A percentile compares a stretch with the other conserved stretches of the same genome.
phyloP scores from a whole-genome alignment of 129 eudicot species.

The Saussurea involucrata region DNA sequence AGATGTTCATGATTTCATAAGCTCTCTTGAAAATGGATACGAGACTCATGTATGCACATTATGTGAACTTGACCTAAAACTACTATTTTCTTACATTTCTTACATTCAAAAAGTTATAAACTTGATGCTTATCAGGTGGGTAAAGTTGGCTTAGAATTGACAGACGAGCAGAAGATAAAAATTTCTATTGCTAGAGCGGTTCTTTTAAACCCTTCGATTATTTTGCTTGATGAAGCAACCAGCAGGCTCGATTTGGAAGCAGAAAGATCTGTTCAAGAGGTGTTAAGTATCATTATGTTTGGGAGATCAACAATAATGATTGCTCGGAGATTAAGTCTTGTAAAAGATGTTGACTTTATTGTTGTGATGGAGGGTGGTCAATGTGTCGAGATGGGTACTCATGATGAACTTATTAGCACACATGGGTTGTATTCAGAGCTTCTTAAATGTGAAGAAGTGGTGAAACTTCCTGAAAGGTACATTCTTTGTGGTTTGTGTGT shows the following conservation, averaged over 20 bases:
- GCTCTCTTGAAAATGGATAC: constrained; percentile 52
- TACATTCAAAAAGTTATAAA: neutral
- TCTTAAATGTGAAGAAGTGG: constrained; percentile 48
- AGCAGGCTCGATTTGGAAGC: constrained; percentile 48
- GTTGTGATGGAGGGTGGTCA: constrained; percentile 66
- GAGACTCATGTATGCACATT: constrained; percentile 43
- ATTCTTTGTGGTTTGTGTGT: constrained; percentile 1
- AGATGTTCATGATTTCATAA: constrained; percentile 45
- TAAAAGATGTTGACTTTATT: constrained; percentile 52
- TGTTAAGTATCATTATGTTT: constrained; percentile 33
- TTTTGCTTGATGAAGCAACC: constrained; percentile 57
- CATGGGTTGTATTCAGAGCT: constrained; percentile 53
- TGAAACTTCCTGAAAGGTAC: constrained; percentile 58
- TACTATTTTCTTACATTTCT: neutral
- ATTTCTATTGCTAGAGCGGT: constrained; percentile 63
- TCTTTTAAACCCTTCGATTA: constrained; percentile 46
- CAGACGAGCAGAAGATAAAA: constrained; percentile 50
- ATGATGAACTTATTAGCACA: constrained; percentile 43
- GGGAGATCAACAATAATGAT: constrained; percentile 54
- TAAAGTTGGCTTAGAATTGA: constrained; percentile 39
- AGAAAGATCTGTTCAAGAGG: constrained; percentile 44
- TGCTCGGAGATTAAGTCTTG: constrained; percentile 36
- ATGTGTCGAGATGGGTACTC: constrained; percentile 60
- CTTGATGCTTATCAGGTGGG: constrained; percentile 40
- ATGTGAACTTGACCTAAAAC: neutral